These are phyloP conservation scores for Stentor roeselii DNA, from an alignment of 73 alveolate genomes.

Conservation along the genomic window DNA sequence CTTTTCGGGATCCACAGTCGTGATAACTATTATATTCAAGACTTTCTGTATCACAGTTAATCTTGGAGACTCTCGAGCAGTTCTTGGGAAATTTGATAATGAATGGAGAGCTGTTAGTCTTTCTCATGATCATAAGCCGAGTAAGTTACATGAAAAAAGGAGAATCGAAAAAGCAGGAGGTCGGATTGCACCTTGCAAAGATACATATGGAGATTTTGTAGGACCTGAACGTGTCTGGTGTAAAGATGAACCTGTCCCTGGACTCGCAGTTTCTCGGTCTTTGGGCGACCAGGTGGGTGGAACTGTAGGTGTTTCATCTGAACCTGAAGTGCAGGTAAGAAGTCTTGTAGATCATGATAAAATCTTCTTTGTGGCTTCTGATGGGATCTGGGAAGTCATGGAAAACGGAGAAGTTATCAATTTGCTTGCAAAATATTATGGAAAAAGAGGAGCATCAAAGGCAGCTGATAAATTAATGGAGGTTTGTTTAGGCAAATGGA, in stretches of 20 bases:
- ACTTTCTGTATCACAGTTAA: no score
- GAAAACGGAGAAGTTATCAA: conserved; percentile 39
- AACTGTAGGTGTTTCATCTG: conserved; percentile 78
- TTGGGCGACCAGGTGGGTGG: conserved; percentile 91
- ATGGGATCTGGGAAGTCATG: conserved; percentile 76
- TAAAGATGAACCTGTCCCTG: conserved; percentile 71
- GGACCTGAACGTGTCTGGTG: conserved; percentile 83
- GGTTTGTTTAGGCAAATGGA: no score
- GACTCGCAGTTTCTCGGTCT: conserved; percentile 94
- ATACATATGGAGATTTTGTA: conserved; percentile 49
- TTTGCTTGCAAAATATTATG: no score
- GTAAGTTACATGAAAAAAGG: conserved; percentile 60
- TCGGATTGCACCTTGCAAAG: conserved; percentile 60
- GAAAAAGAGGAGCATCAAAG: no score
- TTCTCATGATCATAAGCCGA: conserved; percentile 80
- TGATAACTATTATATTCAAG: no score
- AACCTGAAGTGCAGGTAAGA: conserved; percentile 49
- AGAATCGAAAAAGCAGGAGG: conserved; percentile 73
- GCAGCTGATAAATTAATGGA: no score
- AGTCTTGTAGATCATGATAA: conserved; percentile 36
- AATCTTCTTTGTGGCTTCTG: conserved; percentile 64
- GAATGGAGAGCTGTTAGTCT: no score
- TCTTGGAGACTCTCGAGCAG: no score
- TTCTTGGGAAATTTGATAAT: no score
- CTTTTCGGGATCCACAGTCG: no score